These are phyloP conservation scores for Filobasidium floriforme DNA, from an alignment of 768 basidiomycete genomes.

Conservation along the genomic window DNA sequence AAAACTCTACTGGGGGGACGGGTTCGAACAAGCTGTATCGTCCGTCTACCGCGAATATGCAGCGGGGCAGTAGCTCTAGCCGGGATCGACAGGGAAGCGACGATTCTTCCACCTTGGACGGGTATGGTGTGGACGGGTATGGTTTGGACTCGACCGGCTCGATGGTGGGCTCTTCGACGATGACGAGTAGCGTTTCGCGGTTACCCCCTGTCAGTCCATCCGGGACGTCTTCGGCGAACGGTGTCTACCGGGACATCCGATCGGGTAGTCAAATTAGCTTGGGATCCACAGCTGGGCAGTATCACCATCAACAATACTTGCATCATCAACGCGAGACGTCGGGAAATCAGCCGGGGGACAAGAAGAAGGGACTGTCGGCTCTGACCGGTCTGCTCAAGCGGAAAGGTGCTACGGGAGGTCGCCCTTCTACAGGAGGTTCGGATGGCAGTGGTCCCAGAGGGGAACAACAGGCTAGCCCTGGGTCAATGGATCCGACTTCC, in stretches of 20 bases:
- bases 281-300: constrained; percentile 21
- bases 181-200: too few species aligned
- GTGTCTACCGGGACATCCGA: constrained; percentile 4
- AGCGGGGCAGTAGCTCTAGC: constrained; percentile 1
- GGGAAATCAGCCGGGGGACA: constrained; percentile 25
- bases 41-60: neutral
- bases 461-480: too few species aligned
- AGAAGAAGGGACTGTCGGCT: constrained; percentile 37
- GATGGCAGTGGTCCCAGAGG: neutral
- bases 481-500: too few species aligned
- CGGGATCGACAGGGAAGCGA: constrained; percentile 19
- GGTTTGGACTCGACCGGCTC: too few species aligned
- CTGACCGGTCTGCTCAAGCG: constrained; percentile 36
- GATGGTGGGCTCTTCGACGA: too few species aligned
- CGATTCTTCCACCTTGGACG: neutral
- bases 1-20: constrained; percentile 5
- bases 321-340: too few species aligned
- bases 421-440: neutral
- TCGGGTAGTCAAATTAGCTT: constrained; percentile 31
- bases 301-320: too few species aligned
- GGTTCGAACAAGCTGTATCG: neutral
- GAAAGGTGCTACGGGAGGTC: constrained; percentile 12
- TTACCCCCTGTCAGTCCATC: neutral
- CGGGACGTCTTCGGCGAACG: neutral
- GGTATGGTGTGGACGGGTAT: too few species aligned